Evolutionary conservation across 495 filamentous ascomycete species (phyloP), one percentile per base, ranked within the genome.

Genomic region (Lichina pygmaea): DNA sequence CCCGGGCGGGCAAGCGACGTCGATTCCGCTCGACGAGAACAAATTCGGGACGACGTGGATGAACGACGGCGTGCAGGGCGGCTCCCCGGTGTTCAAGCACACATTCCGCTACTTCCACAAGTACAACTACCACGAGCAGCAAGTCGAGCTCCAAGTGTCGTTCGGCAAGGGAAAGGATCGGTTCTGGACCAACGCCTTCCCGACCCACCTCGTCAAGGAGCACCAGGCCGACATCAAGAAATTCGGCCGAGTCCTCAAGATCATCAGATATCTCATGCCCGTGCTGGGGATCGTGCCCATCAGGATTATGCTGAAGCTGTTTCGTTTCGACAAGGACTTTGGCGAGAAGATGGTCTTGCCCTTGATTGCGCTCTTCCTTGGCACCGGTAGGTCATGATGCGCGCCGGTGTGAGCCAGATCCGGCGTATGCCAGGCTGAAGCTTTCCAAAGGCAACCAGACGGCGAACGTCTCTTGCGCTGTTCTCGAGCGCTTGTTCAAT

Each of bases 1-100:
- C 44, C 71, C 72, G 44, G 82, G 82, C n/a, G 81, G 82, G 0
- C 81, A 91, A 55, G 81, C 81, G 1, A 81, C 75, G 37, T 83
- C 80, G 4, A 81, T 86, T 42, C 56, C 74, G 3, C 53, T 91
- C 7, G 74, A 86, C 55, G 66, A 75, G 49, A 53, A 66, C 11
- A 69, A 68, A 47, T 64, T 78, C 52, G 77, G 78, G 3, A 72
- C 79, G 1, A 65, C 65, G 32, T 86, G 79, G 81, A 66, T 85
- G 51, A 91, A 91, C 52, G 71, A 91, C 50, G 82, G 81, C 10
- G 82, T 91, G 1, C 81, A 91, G 52, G 81, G 82, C 3, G 82
- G 81, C 5, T 81, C 77, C 15, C 62, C 64, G 9, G 79, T 78
- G 46, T 91, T 86, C 62, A 75, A 80, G 52, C 81, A 86, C 53